A percentile compares a stretch with the other conserved stretches of the same genome.
These are phyloP conservation scores for Blastobotrys buckinghamii DNA, from an alignment of 1,139 yeast genomes.

Conservation along the genomic window DNA sequence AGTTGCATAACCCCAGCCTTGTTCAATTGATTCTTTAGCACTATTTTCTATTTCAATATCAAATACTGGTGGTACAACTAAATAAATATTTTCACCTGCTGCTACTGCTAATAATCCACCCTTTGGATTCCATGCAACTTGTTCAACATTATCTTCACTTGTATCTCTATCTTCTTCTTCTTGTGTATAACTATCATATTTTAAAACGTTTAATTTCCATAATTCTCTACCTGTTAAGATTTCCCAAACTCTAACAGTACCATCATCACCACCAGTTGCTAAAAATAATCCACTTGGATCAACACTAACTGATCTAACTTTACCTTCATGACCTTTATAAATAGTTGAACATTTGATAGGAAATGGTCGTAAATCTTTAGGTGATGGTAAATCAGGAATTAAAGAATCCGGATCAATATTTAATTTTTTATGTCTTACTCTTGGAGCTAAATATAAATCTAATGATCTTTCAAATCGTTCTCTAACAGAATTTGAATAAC, in stretches of 20 bases:
- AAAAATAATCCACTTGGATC: constrained; percentile 92
- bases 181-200: constrained; percentile 32
- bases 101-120: constrained; percentile 77
- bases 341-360: constrained; percentile 86
- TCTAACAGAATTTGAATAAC: constrained; percentile 75
- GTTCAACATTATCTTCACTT: constrained; percentile 70
- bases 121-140: constrained; percentile 85
- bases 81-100: constrained; percentile 73
- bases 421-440: constrained; percentile 85
- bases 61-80: constrained; percentile 84
- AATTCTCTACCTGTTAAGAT: constrained; percentile 92
- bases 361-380: constrained; percentile 96
- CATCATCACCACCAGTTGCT: constrained; percentile 98
- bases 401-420: constrained; percentile 95
- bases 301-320: constrained; percentile 73
- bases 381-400: constrained; percentile 94
- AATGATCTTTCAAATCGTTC: constrained; percentile 92
- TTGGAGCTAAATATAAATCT: constrained; percentile 92
- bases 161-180: constrained; percentile 37
- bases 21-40: constrained; percentile 72
- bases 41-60: constrained; percentile 82
- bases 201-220: constrained; percentile 52
- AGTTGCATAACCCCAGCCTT: constrained; percentile 90
- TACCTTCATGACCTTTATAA: constrained; percentile 77
- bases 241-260: constrained; percentile 95